Conservation (phyloP, 805 yeast genomes). For the Wickerhamiella cacticola region DNA sequence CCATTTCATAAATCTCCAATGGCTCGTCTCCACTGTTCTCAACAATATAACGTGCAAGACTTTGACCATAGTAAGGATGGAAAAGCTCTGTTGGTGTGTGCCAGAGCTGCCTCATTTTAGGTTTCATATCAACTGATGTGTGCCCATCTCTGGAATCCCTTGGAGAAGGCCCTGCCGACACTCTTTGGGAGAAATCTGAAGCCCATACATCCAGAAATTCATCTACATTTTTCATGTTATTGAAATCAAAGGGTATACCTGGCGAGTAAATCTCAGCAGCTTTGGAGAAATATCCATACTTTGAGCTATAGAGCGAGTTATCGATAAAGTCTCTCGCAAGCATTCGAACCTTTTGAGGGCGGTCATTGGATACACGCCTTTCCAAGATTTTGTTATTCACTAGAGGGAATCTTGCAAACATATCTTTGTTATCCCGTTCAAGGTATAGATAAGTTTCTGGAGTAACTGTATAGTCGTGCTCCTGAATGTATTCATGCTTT, state of each 20-base stretch:
- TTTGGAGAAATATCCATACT: slow-evolving; percentile 69
- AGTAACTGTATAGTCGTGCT: slow-evolving; percentile 28
- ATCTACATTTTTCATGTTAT: slow-evolving; percentile 46
- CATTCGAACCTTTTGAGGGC: slow-evolving; percentile 61
- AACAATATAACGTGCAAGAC: slow-evolving; percentile 67
- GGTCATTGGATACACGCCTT: slow-evolving; percentile 25
- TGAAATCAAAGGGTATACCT: slow-evolving; percentile 51
- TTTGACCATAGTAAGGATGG: slow-evolving; percentile 72
- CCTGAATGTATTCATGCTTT: slow-evolving; percentile 18
- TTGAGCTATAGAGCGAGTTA: slow-evolving; percentile 69
- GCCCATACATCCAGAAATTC: slow-evolving; percentile 62
- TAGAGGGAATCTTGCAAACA: slow-evolving; percentile 36
- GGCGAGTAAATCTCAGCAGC: slow-evolving; percentile 69
- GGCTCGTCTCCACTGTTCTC: slow-evolving; percentile 55
- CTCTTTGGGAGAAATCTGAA: slow-evolving; percentile 37
- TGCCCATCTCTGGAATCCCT: slow-evolving; percentile 25
- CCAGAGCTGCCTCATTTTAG: slow-evolving; percentile 47
- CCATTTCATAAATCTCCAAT: slow-evolving; percentile 70
- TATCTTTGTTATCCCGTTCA: slow-evolving; percentile 28
- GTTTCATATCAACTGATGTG: slow-evolving; percentile 5
- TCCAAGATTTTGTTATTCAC: slow-evolving; percentile 31
- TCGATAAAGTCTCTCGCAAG: slow-evolving; percentile 70
- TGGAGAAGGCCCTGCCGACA: slow-evolving; percentile 25
- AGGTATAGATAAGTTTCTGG: slow-evolving; percentile 29
- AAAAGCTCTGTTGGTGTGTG: slow-evolving; percentile 83